These are phyloP conservation scores for Onygenales sp. DNA, from an alignment of 2,329 filamentous ascomycete species.

Conservation along the genomic window DNA sequence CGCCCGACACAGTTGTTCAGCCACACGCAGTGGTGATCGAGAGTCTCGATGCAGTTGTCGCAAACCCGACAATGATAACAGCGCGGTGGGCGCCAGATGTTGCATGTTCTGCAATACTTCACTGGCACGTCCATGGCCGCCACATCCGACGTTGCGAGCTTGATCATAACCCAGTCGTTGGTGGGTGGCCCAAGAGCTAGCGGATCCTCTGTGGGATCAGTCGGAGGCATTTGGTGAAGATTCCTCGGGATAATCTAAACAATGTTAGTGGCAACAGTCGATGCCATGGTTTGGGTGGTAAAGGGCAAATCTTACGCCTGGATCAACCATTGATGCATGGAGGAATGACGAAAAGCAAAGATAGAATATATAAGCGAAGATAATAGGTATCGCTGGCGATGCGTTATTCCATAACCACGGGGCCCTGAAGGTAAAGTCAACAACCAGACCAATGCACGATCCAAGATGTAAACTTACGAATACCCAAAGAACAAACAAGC, in stretches of 20 bases:
- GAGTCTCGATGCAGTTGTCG: constrained; percentile 93
- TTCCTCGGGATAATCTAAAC: constrained; percentile 88
- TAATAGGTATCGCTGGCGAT: constrained; percentile 77
- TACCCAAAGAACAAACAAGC: constrained; percentile 74
- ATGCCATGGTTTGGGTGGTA: background rate
- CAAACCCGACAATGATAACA: constrained; percentile 94
- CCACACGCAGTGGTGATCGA: constrained; percentile 98
- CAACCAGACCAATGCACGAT: background rate
- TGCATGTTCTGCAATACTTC: constrained; percentile 96
- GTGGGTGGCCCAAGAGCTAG: constrained; percentile 72
- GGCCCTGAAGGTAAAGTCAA: constrained; percentile 38
- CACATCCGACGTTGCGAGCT: constrained; percentile 61
- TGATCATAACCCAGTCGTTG: constrained; percentile 89
- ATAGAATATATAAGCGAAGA: constrained; percentile 86
- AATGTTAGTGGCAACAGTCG: background rate
- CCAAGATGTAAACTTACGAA: constrained; percentile 43
- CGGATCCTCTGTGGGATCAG: constrained; percentile 67
- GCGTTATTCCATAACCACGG: constrained; percentile 79
- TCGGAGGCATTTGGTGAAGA: constrained; percentile 74
- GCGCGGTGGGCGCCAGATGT: constrained; percentile 91
- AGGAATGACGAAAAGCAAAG: constrained; percentile 88
- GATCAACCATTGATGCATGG: constrained; percentile 85
- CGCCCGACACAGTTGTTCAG: constrained; percentile 96
- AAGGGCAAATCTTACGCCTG: constrained; percentile 58
- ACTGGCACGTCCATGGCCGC: constrained; percentile 96